Evolutionary conservation across 768 basidiomycete species (phyloP).

Genomic region (Suillus brevipes): DNA sequence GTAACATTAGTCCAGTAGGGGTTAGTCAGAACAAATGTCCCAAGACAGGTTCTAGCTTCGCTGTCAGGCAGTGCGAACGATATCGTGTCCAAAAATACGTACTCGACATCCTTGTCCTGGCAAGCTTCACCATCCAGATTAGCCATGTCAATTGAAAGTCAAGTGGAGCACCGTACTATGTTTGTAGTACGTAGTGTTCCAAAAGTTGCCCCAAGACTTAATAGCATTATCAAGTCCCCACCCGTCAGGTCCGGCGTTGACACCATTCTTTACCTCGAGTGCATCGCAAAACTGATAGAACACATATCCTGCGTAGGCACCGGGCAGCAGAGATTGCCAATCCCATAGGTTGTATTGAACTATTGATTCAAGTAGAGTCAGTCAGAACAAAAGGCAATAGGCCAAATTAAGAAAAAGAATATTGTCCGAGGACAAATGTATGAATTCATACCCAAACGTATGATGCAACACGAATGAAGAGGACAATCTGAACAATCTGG

Average conservation of each 20-base stretch:
- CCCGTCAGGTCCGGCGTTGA: too few relatives aligned
- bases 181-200: slow-evolving; percentile 48
- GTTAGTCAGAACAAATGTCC: too few relatives aligned
- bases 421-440: neutral
- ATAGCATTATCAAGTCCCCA: slow-evolving; percentile 62
- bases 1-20: too few relatives aligned
- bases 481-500: too few relatives aligned
- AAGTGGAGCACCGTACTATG: slow-evolving; percentile 37
- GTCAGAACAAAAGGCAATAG: neutral
- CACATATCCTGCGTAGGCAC: too few relatives aligned
- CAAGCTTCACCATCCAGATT: slow-evolving; percentile 45
- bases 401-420: neutral
- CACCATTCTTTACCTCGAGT: too few relatives aligned
- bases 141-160: neutral
- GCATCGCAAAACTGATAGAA: too few relatives aligned
- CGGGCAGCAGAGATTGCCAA: too few relatives aligned
- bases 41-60: too few relatives aligned
- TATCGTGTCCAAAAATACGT: slow-evolving; percentile 22
- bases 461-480: neutral
- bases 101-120: slow-evolving; percentile 47
- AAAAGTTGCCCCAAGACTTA: slow-evolving; percentile 59
- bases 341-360: too few relatives aligned
- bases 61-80: slow-evolving; percentile 24
- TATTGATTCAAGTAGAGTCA: neutral
- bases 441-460: too few relatives aligned